These are phyloP conservation scores for Mortierella hygrophila DNA, from an alignment of 192 early-diverging fungal species.

Conservation along the genomic window DNA sequence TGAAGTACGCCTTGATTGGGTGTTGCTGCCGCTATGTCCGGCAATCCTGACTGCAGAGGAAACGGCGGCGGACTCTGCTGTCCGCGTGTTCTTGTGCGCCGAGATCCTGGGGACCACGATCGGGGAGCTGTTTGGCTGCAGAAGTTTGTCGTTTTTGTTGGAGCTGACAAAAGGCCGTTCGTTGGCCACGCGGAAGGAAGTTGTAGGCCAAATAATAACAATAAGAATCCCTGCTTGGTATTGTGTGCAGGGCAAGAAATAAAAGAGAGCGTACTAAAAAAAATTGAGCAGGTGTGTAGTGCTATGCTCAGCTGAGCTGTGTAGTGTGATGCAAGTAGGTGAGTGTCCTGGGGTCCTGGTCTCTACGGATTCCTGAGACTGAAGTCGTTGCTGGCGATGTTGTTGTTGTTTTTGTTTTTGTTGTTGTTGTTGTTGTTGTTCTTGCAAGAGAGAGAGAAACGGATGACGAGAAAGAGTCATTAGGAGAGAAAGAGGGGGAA, in stretches of 20 bases:
- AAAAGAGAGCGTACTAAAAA: neutral
- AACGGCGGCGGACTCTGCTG: neutral
- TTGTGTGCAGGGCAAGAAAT: neutral
- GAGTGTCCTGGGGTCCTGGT: neutral
- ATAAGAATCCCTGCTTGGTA: neutral
- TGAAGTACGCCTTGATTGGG: neutral
- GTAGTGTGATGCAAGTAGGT: neutral
- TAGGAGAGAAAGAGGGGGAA: neutral
- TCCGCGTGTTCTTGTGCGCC: neutral
- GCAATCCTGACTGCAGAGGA: neutral
- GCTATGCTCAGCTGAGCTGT: neutral
- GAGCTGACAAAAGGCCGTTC: neutral
- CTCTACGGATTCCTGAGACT: neutral
- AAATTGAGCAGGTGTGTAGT: neutral
- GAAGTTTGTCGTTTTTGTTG: neutral
- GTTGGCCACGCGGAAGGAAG: neutral
- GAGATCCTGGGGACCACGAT: constrained; percentile 7
- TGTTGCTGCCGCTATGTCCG: neutral
- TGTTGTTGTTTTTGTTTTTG: neutral
- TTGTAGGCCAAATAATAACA: neutral
- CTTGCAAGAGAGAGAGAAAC: neutral
- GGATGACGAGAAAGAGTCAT: neutral
- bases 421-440: neutral
- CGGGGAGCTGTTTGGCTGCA: neutral
- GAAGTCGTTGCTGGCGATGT: neutral